Base-by-base conservation (phyloP, 192 early-diverging fungal genomes). In the Pilaira anomala region DNA sequence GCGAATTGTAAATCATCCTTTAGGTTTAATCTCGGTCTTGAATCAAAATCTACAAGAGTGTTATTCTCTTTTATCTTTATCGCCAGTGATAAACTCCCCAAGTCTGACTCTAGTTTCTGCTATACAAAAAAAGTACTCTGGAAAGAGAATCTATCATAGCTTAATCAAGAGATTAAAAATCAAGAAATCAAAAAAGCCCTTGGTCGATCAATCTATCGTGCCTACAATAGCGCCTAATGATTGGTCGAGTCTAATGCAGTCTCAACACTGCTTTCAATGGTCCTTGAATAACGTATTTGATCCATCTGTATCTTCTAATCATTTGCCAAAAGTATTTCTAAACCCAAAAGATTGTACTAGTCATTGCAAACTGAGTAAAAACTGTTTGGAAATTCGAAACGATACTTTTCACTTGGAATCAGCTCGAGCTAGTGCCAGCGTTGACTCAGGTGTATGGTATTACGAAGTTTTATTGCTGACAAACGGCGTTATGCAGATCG, bases 371-470 rank as follows among this genome's bases (percentile, higher is more conserved):
- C 63, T 83, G 29, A 71, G 73, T 46, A 68, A 67, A 40, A 68
- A 78, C 41, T 80, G 75, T 41, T 66, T 81, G 30, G 76, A 91
- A 67, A 65, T 93, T 25, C 70, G 85, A 28, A 93, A 93, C 68
- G 88, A 88, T 40, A 81, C 81, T 18, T 86, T 86, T 46, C 83
- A 85, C 0, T 93, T 93, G 62, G 91, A 93, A 70, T 91, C 87
- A 28, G 79, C 85, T 19, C 68, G 83, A 5, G 73, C 77, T 0
- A 86, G 78, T 16, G 51, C 67, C 22, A 76, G 77, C 36, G 85
- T 88, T 2, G 65, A 44, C 13, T 57, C 63, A 14, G 91, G 91
- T 8, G 81, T 76, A 63, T 93, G 75, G 76, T 85, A 78, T 19
- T 93, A 88, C 57, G 91, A 93, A 69, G 80, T 92, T 5, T 54